Conservation (phyloP, 148 eudicot species). For the Pouteria glomerata region DNA sequence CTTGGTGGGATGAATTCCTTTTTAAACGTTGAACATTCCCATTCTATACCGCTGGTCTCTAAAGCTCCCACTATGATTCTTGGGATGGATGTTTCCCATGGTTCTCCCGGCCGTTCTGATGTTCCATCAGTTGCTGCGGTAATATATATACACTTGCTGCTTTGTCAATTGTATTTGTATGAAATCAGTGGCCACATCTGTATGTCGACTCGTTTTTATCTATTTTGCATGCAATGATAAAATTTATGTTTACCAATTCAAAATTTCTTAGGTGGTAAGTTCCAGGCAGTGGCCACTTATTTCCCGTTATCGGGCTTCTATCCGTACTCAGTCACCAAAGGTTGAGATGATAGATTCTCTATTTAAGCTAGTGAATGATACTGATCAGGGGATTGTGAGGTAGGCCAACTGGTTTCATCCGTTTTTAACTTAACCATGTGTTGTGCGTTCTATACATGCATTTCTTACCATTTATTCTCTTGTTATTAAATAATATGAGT, state of each 20-base stretch:
- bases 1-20: slow-evolving; percentile 52
- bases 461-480: no score
- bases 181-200: no score
- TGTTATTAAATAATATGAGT: no score
- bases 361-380: slow-evolving; percentile 46
- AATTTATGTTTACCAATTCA: no score
- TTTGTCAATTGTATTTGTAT: no score
- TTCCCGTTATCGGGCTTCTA: slow-evolving; percentile 69
- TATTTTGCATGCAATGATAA: no score
- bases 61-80: slow-evolving; percentile 36
- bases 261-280: slow-evolving; percentile 50
- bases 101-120: slow-evolving; percentile 53
- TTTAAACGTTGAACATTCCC: slow-evolving; percentile 28
- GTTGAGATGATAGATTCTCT: slow-evolving; percentile 72
- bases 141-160: not conserved
- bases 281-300: slow-evolving; percentile 74
- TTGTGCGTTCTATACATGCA: no score
- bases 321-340: slow-evolving; percentile 67
- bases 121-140: slow-evolving; percentile 60
- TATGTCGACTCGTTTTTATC: no score
- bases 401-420: no score
- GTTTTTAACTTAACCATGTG: no score
- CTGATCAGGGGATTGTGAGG: slow-evolving; percentile 73
- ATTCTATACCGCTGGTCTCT: slow-evolving; percentile 35
- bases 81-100: slow-evolving; percentile 68